Evolutionary conservation across 805 yeast genomes (phyloP), one percentile per base, ranked within the genome.

Genomic region (Lipomyces anomalus): DNA sequence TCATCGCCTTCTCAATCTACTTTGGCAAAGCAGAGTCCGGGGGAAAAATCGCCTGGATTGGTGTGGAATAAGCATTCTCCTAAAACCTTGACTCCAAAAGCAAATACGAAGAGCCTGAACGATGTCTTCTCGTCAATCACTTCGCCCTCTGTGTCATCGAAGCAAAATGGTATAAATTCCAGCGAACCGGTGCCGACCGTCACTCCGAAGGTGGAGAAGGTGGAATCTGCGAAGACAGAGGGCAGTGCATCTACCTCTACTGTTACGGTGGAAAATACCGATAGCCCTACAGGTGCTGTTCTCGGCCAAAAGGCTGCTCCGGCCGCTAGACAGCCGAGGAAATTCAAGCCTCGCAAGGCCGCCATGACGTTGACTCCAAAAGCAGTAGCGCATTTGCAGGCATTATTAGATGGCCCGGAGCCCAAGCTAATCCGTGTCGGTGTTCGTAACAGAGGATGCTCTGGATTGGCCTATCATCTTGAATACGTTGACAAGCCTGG

Each of bases 381-480:
- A 41, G 98, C 98, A 1, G 68, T 86, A 1, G 62, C 64, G 3
- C 97, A 92, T 66, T 67, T 92, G 47, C 69, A 70, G 46, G 75
- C 72, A 0, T 69, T 92, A 22, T 67, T 84, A 52, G 77, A 81
- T 43, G 84, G 80, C 54, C 97, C 97, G 4, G 79, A 79, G 38
- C 97, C 97, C 9, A 79, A 90, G 67, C 72, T 87, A 59, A 86
- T 92, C 39, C 75, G 97, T 57, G 82, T 92, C 11, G 95, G 97
- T 13, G 97, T 94, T n/a, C 78, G 79, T 54, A 92, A 92, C 67
- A 75, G 97, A 61, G 98, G 98, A 3, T 92, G 98, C 65, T 90
- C 97, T 0, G 98, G 98, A 0, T 73, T 92, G 49, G 80, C 95
- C 0, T 92, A 92, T 65, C 82, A 88, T 65, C 69, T 92, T 52